Evolutionary conservation across 352 stramenopile genomes (phyloP).

Genomic region (Phytopythium aichiense): DNA sequence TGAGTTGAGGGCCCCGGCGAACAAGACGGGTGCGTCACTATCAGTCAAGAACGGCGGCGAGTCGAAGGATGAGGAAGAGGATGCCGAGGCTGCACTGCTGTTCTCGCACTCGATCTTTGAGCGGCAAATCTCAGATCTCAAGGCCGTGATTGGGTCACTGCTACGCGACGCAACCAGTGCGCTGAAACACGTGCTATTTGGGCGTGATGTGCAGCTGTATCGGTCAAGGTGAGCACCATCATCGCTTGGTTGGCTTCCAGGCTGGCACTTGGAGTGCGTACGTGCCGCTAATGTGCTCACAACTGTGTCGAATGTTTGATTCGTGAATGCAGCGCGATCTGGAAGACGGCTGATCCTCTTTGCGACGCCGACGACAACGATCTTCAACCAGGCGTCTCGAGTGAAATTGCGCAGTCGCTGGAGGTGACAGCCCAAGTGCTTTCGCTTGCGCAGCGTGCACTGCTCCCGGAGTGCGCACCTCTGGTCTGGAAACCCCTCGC

Average conservation of each 20-base stretch:
- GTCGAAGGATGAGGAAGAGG: slow-evolving; percentile 20
- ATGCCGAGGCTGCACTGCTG: slow-evolving; percentile 39
- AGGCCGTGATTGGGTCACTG: slow-evolving; percentile 23
- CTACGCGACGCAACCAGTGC: slow-evolving; percentile 22
- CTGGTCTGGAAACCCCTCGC: slow-evolving; percentile 33
- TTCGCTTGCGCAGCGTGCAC: slow-evolving; percentile 12
- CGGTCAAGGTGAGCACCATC: slow-evolving; percentile 18
- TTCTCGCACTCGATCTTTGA: slow-evolving; percentile 79
- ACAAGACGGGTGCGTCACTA: neutral
- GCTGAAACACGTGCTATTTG: slow-evolving; percentile 17
- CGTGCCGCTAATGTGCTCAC: neutral
- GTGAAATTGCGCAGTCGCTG: slow-evolving; percentile 30
- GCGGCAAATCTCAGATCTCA: slow-evolving; percentile 45
- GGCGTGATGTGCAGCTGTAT: slow-evolving; percentile 35
- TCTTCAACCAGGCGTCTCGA: slow-evolving; percentile 20
- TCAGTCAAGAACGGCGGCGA: slow-evolving; percentile 3
- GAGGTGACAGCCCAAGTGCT: slow-evolving; percentile 25
- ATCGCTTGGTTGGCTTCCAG: slow-evolving; percentile 1
- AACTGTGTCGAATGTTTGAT: slow-evolving; percentile 8
- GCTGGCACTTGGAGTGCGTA: neutral
- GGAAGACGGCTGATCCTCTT: slow-evolving; percentile 4
- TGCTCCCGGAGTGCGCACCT: slow-evolving; percentile 24
- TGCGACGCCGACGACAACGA: neutral
- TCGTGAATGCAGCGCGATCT: slow-evolving; percentile 17
- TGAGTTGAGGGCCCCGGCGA: neutral